phyloP scores from a whole-genome alignment of 2,329 filamentous ascomycete species.

The Rhytidhysteron rufulum region DNA sequence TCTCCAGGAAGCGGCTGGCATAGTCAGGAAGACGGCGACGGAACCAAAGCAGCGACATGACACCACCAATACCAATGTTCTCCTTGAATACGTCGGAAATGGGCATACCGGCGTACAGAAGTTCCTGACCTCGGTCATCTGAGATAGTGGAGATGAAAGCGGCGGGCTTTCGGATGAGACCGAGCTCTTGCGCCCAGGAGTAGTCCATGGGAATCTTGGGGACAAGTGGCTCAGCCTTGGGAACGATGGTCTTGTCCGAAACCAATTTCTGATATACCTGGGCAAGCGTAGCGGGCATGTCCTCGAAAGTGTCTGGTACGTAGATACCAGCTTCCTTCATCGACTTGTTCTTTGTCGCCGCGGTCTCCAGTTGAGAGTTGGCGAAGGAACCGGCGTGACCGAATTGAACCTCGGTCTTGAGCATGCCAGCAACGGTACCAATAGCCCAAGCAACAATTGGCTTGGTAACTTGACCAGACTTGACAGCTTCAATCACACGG shows the following conservation, averaged over 20 bases:
- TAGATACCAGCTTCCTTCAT: constrained; percentile 94
- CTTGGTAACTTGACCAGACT: constrained; percentile 93
- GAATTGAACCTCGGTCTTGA: constrained; percentile 99
- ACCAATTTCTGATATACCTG: constrained; percentile 86
- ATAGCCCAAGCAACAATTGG: constrained; percentile 99
- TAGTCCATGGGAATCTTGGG: constrained; percentile 99
- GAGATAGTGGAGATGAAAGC: constrained; percentile 99
- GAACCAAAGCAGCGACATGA: constrained; percentile 99
- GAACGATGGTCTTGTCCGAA: constrained; percentile 77
- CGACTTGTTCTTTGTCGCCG: constrained; percentile 90
- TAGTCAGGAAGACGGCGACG: constrained; percentile 92
- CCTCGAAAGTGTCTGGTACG: constrained; percentile 96
- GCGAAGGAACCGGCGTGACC: constrained; percentile 97
- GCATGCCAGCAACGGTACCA: constrained; percentile 98
- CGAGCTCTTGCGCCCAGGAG: constrained; percentile 98
- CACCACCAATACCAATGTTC: constrained; percentile 98
- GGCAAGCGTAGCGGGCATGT: constrained; percentile 74
- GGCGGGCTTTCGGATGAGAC: constrained; percentile 98
- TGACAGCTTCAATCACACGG: constrained; percentile 97
- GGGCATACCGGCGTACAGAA: constrained; percentile 97
- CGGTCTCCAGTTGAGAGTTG: constrained; percentile 99
- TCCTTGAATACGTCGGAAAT: constrained; percentile 99
- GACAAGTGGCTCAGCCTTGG: constrained; percentile 81
- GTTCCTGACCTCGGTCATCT: constrained; percentile 98
- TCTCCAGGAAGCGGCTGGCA: constrained; percentile 98